Base-by-base conservation (phyloP, 495 filamentous ascomycete species). In the Lasiosphaeris hirsuta region DNA sequence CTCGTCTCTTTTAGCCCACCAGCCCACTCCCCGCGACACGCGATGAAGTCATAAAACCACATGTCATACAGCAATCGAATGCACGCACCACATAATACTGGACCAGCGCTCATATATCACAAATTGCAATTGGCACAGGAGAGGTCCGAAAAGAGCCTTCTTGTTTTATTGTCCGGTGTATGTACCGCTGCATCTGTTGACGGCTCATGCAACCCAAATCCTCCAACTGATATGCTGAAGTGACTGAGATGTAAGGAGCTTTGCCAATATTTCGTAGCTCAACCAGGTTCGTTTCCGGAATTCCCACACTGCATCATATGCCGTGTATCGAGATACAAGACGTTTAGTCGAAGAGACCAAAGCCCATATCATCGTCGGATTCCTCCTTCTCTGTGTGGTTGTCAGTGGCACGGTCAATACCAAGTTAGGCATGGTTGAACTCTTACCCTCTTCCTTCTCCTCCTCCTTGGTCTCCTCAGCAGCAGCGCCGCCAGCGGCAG, bases 311-410 rank as follows among this genome's bases (percentile, higher is more conserved):
- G 52, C 36, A 36, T 50, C 43, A 33, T 40, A 10, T 36, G 48
- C 13, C 42, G 48, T 58, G 49, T 53, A 7, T 47, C 17, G 18
- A 46, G 45, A 49, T 33, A 33, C 38, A 35, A 53, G 46, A 35
- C 54, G 71, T 62, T 84, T 90, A 97, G 82, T 97, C 93, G 88
- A 97, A 97, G 58, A 99, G 92, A 88, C 94, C 94, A 84, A 99
- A 96, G 72, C 94, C 94, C 94, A 99, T 99, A 74, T 99, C 94
- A 74, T 99, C 94, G 78, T 99, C 94, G 72, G 94, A 97, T 85
- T 97, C 94, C 78, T 87, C 79, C 76, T 79, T 81, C 71, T 78
- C 79, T 82, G 61, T 34, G 44, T 10, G 7, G 18, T 47, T 40
- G 68, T 75, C 69, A 73, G 80, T 30, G 23, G 5, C 61, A 57